phyloP scores from a whole-genome alignment of 1,139 yeast genomes.

The Wickerhamomyces sp. region DNA sequence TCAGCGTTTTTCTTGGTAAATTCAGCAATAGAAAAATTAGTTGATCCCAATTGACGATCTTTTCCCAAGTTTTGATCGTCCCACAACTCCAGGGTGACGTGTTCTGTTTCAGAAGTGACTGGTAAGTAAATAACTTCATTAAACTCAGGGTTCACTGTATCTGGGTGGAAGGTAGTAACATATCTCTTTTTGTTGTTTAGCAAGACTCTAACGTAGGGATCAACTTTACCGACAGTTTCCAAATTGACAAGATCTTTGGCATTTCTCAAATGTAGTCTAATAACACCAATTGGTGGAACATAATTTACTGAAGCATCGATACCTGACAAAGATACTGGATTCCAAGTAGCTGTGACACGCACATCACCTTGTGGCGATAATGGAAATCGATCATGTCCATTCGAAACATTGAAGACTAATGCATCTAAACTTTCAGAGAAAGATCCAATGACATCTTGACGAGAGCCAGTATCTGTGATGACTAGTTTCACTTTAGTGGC shows the following conservation, averaged over 20 bases:
- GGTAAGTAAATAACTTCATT: conserved; percentile 60
- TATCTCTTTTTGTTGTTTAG: conserved; percentile 55
- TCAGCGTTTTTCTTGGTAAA: conserved; percentile 44
- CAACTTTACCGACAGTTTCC: conserved; percentile 65
- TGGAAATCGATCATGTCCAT: conserved; percentile 44
- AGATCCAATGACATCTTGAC: conserved; percentile 46
- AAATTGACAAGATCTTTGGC: conserved; percentile 55
- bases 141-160: conserved; percentile 52
- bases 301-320: conserved; percentile 39
- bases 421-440: conserved; percentile 53
- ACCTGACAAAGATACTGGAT: conserved; percentile 60
- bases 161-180: conserved; percentile 51
- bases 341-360: conserved; percentile 60
- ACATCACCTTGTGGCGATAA: conserved; percentile 49
- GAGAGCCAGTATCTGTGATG: conserved; percentile 50
- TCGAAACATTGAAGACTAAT: conserved; percentile 46
- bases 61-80: conserved; percentile 62
- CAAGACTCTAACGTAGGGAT: conserved; percentile 62
- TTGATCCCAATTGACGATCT: conserved; percentile 61
- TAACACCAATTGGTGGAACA: conserved; percentile 61
- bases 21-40: conserved; percentile 46
- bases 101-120: conserved; percentile 57
- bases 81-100: conserved; percentile 51
- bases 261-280: conserved; percentile 53
- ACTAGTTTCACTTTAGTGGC: conserved; percentile 48